These are phyloP conservation scores for Hypoxylon lienhwacheense DNA, from an alignment of 495 filamentous ascomycete species.

Conservation along the genomic window DNA sequence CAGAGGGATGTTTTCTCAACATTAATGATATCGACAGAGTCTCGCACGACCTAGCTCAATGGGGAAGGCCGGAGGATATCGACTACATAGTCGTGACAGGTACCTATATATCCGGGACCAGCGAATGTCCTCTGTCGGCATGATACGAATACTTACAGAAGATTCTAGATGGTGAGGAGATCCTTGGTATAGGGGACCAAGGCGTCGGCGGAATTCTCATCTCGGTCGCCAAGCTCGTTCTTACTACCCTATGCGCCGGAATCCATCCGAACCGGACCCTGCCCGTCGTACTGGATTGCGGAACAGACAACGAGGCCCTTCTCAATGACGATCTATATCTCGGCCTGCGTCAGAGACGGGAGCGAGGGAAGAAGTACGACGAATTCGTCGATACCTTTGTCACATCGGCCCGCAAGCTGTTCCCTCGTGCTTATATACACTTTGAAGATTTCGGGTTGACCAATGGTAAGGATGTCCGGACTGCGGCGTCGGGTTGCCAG, in stretches of 20 bases:
- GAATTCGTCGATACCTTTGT: conserved; percentile 77
- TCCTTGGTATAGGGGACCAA: conserved; percentile 88
- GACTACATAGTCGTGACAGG: conserved; percentile 91
- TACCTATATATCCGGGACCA: conserved; percentile 20
- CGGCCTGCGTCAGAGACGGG: conserved; percentile 67
- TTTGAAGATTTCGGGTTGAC: conserved; percentile 67
- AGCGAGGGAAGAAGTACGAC: conserved; percentile 75
- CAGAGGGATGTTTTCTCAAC: conserved; percentile 68
- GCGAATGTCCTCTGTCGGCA: neutral
- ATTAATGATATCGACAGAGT: conserved; percentile 61
- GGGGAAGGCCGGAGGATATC: conserved; percentile 70
- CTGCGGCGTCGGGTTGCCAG: neutral
- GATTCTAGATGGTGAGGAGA: conserved; percentile 59
- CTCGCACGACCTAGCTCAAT: conserved; percentile 64
- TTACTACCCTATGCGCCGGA: conserved; percentile 83
- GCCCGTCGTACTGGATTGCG: conserved; percentile 84
- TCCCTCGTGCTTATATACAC: conserved; percentile 81
- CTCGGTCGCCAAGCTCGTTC: conserved; percentile 76
- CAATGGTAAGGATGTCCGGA: conserved; percentile 46
- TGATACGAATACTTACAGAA: conserved; percentile 5
- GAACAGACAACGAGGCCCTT: conserved; percentile 78
- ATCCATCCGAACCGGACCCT: conserved; percentile 79
- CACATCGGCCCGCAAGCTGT: conserved; percentile 63
- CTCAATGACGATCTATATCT: conserved; percentile 82
- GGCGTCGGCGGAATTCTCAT: conserved; percentile 89